Conservation (phyloP, 2,329 filamentous ascomycete genomes). For the Hypoxylon sp. region DNA sequence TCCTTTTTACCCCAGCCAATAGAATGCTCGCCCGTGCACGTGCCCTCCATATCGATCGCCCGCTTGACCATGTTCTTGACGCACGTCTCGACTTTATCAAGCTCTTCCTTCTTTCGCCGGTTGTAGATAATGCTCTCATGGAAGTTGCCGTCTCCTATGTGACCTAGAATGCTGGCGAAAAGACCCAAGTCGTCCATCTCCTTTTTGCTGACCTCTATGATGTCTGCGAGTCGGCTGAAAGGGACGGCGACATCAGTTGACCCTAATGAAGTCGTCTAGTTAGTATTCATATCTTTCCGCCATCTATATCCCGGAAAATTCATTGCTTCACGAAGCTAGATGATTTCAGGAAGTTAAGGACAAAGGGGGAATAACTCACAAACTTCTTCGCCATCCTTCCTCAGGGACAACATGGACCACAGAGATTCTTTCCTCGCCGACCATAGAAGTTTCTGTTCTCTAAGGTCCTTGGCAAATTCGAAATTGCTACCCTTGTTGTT, state of each 20-base stretch:
- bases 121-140: constrained; percentile 94
- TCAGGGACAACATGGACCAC: constrained; percentile 85
- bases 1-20: constrained; percentile 90
- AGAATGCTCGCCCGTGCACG: constrained; percentile 90
- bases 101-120: constrained; percentile 76
- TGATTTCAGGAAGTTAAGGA: constrained; percentile 45
- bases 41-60: constrained; percentile 95
- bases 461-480: constrained; percentile 80
- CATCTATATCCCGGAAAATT: neutral
- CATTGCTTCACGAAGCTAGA: neutral
- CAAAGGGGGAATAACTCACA: constrained; percentile 72
- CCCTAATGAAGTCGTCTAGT: constrained; percentile 60
- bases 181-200: constrained; percentile 89
- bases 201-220: constrained; percentile 87
- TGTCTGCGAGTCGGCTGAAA: constrained; percentile 80
- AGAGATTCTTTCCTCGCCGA: constrained; percentile 84
- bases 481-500: constrained; percentile 76
- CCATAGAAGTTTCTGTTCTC: constrained; percentile 84
- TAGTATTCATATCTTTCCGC: neutral
- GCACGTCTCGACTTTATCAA: constrained; percentile 81
- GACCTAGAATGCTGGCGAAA: constrained; percentile 89
- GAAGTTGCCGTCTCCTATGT: constrained; percentile 95
- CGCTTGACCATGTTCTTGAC: constrained; percentile 92
- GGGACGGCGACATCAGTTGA: constrained; percentile 89
- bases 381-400: constrained; percentile 76